These are phyloP conservation scores for Eutrema heterophyllum DNA, from an alignment of 345 rosid genomes.

Conservation along the genomic window DNA sequence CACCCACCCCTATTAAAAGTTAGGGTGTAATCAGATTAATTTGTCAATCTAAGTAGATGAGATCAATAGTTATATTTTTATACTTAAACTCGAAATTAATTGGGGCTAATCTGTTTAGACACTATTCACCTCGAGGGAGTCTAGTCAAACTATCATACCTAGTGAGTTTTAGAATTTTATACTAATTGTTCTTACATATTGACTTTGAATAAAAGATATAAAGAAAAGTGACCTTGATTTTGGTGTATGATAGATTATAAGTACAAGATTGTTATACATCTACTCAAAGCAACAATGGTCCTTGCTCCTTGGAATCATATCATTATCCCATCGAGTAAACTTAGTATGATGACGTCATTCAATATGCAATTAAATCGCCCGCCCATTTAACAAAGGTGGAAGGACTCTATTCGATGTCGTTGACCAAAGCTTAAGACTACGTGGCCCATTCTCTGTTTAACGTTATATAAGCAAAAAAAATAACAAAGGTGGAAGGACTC, in stretches of 20 bases:
- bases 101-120: not conserved
- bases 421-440: conserved; percentile 7
- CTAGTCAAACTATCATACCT: conserved; percentile 7
- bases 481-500: not conserved
- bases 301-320: not conserved
- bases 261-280: conserved; percentile 13
- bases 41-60: not conserved
- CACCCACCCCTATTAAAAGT: not conserved
- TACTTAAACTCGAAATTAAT: not conserved
- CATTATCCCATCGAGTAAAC: not conserved
- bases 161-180: not conserved
- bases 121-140: not conserved
- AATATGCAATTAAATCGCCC: not conserved
- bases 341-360: conserved; percentile 15
- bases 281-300: conserved; percentile 8
- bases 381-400: not conserved
- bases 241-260: not conserved
- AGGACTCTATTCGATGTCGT: not conserved
- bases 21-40: not conserved
- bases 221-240: not conserved
- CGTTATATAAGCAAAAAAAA: not conserved
- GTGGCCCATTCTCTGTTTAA: conserved; percentile 6
- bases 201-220: not conserved
- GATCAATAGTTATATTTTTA: not conserved
- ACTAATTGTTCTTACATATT: not conserved